A percentile compares a stretch with the other conserved stretches of the same genome.
phyloP scores from a whole-genome alignment of 1,284 basidiomycete genomes.

The Schizopora paradoxa region DNA sequence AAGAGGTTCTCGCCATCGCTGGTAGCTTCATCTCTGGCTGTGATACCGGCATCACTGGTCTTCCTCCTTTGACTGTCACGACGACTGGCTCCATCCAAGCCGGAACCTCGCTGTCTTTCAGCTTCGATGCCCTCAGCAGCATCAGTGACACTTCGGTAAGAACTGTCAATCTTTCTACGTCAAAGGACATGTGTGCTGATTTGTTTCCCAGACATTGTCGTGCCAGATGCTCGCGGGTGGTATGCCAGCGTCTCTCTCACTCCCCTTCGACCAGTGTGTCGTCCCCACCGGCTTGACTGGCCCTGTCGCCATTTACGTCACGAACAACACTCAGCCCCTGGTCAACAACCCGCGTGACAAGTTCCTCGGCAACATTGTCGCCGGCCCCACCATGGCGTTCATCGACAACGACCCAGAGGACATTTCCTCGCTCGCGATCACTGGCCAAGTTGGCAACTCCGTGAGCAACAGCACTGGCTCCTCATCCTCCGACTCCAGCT shows the following conservation, averaged over 20 bases:
- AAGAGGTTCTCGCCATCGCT: conserved; percentile 72
- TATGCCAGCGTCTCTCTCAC: conserved; percentile 45
- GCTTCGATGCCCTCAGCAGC: conserved; percentile 50
- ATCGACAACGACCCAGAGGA: conserved; percentile 52
- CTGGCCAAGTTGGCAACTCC: conserved; percentile 17
- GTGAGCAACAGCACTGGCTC: too few species aligned
- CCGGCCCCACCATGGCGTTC: conserved; percentile 68
- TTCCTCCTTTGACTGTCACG: conserved; percentile 56
- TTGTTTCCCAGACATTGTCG: conserved; percentile 42
- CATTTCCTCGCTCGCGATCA: conserved; percentile 43
- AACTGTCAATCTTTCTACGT: conserved; percentile 1
- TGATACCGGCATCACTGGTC: conserved; percentile 57
- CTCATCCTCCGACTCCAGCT: conserved; percentile 10
- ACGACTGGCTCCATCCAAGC: conserved; percentile 50
- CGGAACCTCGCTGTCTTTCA: conserved; percentile 61
- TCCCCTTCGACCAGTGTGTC: conserved; percentile 55
- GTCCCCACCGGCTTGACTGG: conserved; percentile 64
- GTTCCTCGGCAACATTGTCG: conserved; percentile 52
- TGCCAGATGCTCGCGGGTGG: conserved; percentile 78
- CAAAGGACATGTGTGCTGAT: conserved; percentile 1
- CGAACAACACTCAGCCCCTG: conserved; percentile 56
- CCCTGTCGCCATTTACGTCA: conserved; percentile 69
- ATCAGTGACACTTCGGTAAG: conserved; percentile 41
- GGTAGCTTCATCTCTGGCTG: conserved; percentile 70
- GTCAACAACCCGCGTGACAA: conserved; percentile 60